Evolutionary conservation across 2,329 filamentous ascomycete species (phyloP), one percentile per base, ranked within the genome.

Genomic region (Colletotrichum incanum): DNA sequence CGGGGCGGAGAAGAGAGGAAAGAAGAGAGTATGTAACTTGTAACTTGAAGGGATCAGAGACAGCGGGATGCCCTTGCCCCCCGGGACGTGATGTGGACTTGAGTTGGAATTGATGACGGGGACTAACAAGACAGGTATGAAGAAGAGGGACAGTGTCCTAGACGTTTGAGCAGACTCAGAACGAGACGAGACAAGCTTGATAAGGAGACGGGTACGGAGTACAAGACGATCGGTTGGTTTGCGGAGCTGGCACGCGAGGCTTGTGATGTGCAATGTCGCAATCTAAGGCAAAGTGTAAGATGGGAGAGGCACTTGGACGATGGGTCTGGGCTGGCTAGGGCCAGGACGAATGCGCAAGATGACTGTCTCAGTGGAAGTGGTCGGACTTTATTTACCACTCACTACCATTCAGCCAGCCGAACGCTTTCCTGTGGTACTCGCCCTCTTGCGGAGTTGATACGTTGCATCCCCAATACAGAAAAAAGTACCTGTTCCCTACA

Each of bases 241-340:
- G 69, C 59, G 65, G 59, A 72, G 65, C 69, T 72, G 65, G 69
- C 65, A 69, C 41, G 69, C 65, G 31, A 69, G 59, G 65, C 69
- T 69, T 72, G 47, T 47, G 65, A 65, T 72, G 65, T 68, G 69
- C 69, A 68, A 72, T 72, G 69, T 69, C 59, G 69, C 59, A 72
- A 72, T 72, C 52, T 69, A 69, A 65, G 56, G 61, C 26, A 43
- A 43, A 62, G 59, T 65, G 39, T 41, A 55, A 68, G 60, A 69
- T 31, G 67, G 23, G 34, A 7, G 47, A 47, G n/a, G 45, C 39
- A 45, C 37, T 39, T 58, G 60, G 28, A 20, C 16, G 50, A 8
- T 16, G 28, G 23, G 26, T 56, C 45, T n/a, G 34, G 34, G 47
- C 50, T 70, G 54, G 58, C 61, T 45, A 39, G 65, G 54, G 41